A percentile compares a stretch with the other conserved stretches of the same genome.
Conservation (phyloP, 2,329 filamentous ascomycete genomes). For the Biscogniauxia sp. region DNA sequence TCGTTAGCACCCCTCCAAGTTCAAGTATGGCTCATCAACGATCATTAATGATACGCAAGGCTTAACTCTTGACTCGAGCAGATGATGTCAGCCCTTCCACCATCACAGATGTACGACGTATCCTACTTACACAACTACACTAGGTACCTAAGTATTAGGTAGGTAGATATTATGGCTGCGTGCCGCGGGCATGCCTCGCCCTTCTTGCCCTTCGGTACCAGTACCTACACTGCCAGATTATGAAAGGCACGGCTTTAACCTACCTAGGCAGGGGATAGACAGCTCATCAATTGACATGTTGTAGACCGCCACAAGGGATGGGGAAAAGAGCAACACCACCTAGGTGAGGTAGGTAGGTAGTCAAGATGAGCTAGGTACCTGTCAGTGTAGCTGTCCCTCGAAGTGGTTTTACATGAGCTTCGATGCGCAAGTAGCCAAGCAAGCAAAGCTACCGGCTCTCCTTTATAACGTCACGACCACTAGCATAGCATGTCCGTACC, state of each 20-base stretch:
- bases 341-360: too few species aligned
- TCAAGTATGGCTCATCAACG: slow-evolving; percentile 7
- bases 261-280: background rate
- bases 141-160: background rate
- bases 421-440: background rate
- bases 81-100: slow-evolving; percentile 23
- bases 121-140: slow-evolving; percentile 1
- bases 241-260: background rate
- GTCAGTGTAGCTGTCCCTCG: background rate
- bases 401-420: background rate
- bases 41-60: slow-evolving; percentile 18
- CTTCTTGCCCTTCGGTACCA: background rate
- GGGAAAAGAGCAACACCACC: background rate
- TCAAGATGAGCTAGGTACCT: too few species aligned
- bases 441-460: too few species aligned
- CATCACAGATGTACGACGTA: slow-evolving; percentile 9
- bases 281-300: background rate
- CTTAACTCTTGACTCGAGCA: slow-evolving; percentile 13
- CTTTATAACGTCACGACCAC: background rate
- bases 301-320: background rate
- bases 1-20: slow-evolving; percentile 6
- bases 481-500: background rate
- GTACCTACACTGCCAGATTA: background rate
- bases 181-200: background rate
- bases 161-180: background rate